These are phyloP conservation scores for Eucalyptus pauciflora DNA, from an alignment of 345 rosid genomes.

Conservation along the genomic window DNA sequence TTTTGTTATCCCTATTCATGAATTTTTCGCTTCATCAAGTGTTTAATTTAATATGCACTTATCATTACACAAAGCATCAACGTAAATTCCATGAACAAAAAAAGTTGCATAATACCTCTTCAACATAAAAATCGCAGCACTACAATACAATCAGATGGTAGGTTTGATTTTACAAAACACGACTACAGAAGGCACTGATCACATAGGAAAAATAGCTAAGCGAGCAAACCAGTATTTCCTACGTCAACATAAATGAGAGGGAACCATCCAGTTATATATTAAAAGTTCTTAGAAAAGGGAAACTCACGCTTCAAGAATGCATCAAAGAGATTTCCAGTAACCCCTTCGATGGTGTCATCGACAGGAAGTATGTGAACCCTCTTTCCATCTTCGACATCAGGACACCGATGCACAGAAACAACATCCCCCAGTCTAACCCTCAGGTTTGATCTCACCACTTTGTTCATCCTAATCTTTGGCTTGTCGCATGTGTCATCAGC, in stretches of 20 bases:
- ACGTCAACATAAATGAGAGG: rapidly evolving
- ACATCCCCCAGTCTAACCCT: slow-evolving; percentile 90
- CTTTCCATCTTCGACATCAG: slow-evolving; percentile 79
- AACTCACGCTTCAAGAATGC: slow-evolving; percentile 84
- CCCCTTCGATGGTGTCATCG: slow-evolving; percentile 83
- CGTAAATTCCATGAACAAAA: not conserved
- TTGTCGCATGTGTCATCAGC: slow-evolving; percentile 77
- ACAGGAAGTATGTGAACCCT: slow-evolving; percentile 85
- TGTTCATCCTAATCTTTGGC: slow-evolving; percentile 80
- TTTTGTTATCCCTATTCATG: not conserved
- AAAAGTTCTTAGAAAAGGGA: not conserved
- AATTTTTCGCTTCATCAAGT: not conserved
- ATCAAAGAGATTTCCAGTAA: slow-evolving; percentile 82
- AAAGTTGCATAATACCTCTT: not conserved
- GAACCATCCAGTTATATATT: not conserved
- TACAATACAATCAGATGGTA: not conserved
- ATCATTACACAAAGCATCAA: not conserved
- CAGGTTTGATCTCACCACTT: slow-evolving; percentile 73
- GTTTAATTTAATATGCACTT: not conserved
- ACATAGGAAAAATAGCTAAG: rapidly evolving
- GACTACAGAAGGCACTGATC: not conserved
- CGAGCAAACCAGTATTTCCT: not conserved
- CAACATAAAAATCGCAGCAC: not conserved
- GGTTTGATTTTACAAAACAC: no score
- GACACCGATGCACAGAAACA: slow-evolving; percentile 77